Evolutionary conservation across 306 rosid species (phyloP).

Genomic region (Quercus engelmannii): DNA sequence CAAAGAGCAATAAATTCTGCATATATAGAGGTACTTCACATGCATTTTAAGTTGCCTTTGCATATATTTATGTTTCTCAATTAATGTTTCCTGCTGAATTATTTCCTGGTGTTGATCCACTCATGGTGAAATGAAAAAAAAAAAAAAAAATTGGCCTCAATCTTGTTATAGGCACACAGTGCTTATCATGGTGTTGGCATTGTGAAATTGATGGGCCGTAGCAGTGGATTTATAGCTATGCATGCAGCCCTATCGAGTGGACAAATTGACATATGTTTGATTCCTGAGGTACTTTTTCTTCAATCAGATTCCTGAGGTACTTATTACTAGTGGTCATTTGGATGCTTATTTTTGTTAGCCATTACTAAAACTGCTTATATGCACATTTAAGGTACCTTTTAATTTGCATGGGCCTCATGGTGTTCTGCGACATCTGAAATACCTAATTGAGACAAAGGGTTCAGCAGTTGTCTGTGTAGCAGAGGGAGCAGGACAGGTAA

Average conservation of each 20-base stretch:
- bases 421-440: constrained; percentile 76
- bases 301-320: constrained; percentile 76
- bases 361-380: constrained; percentile 16
- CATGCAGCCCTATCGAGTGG: constrained; percentile 96
- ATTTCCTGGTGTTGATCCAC: background rate
- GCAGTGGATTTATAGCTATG: constrained; percentile 99
- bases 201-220: constrained; percentile 98
- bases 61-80: background rate
- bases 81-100: background rate
- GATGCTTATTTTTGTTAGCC: constrained; percentile 9
- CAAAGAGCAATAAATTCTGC: constrained; percentile 98
- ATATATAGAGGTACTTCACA: constrained; percentile 72
- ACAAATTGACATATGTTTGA: constrained; percentile 88
- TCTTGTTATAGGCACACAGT: constrained; percentile 79
- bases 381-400: constrained; percentile 63
- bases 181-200: constrained; percentile 96
- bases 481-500: constrained; percentile 99
- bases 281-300: constrained; percentile 76
- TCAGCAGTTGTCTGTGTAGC: constrained; percentile 93
- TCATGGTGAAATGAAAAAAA: constrained; percentile 10
- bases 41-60: background rate
- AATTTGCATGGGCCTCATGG: constrained; percentile 86
- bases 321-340: constrained; percentile 8
- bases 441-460: constrained; percentile 85
- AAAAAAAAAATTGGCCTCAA: background rate